Conservation (phyloP, 768 basidiomycete species). For the Tricholoma bakamatsutake region DNA sequence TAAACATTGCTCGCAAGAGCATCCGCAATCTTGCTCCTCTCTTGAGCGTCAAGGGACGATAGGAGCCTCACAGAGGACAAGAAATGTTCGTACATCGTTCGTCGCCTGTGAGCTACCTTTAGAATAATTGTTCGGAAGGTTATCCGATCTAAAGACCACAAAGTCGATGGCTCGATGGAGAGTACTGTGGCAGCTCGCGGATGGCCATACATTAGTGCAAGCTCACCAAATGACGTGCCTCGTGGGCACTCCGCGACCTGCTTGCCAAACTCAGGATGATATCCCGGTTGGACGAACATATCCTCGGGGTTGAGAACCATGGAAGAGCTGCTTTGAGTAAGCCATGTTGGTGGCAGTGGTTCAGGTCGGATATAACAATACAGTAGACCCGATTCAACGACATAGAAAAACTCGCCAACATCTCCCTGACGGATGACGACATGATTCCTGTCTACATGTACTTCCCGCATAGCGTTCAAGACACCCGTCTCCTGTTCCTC, state of each 20-base stretch:
- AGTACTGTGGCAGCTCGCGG: slow-evolving; percentile 93
- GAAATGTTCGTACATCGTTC: slow-evolving; percentile 97
- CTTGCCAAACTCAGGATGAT: slow-evolving; percentile 68
- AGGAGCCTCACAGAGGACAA: slow-evolving; percentile 86
- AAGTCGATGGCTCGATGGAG: slow-evolving; percentile 71
- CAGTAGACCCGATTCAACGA: slow-evolving; percentile 85
- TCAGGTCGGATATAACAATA: slow-evolving; percentile 77
- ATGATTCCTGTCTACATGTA: slow-evolving; percentile 60
- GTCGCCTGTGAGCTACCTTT: slow-evolving; percentile 82
- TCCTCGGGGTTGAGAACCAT: slow-evolving; percentile 36
- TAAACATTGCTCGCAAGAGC: slow-evolving; percentile 82
- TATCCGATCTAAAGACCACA: slow-evolving; percentile 96
- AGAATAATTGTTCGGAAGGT: slow-evolving; percentile 98
- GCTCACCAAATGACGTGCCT: slow-evolving; percentile 89
- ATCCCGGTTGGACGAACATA: slow-evolving; percentile 56
- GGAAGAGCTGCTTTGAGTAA: slow-evolving; percentile 36
- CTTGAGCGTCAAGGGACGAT: slow-evolving; percentile 77
- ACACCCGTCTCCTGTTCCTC: slow-evolving; percentile 94
- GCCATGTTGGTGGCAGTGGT: slow-evolving; percentile 56
- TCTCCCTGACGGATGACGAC: slow-evolving; percentile 98
- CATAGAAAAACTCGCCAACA: slow-evolving; percentile 95
- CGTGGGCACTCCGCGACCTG: slow-evolving; percentile 82
- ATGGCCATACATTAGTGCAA: slow-evolving; percentile 97
- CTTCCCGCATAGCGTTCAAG: slow-evolving; percentile 93
- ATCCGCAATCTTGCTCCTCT: slow-evolving; percentile 96